Evolutionary conservation across 1,284 basidiomycete species (phyloP), one percentile per base, ranked within the genome.

Genomic region (Pseudozyma pruni): DNA sequence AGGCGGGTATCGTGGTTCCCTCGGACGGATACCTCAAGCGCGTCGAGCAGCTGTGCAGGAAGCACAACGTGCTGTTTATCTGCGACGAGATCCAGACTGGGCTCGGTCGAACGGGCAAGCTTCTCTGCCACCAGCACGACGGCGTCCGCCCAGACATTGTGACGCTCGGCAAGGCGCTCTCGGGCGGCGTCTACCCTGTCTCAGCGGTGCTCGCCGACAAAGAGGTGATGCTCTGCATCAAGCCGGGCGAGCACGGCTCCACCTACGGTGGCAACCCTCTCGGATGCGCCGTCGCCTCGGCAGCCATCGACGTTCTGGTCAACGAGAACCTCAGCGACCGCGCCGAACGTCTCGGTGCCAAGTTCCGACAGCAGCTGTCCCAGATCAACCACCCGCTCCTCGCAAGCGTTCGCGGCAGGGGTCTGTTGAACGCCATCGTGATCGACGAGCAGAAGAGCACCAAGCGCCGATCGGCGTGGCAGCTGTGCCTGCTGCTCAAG

Each of bases 201-300:
- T 96, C 93, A 34, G 93, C 92, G 14, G 94, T 98, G 11, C 87
- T 98, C 27, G 91, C 93, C 7, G 89, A 93, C 83, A 88, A 89
- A 67, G 90, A 93, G 29, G 84, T 98, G 66, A 97, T 98, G 93
- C 89, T 94, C 27, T 92, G 90, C 85, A 95, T 98, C 82, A 87
- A 90, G 69, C 93, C 95, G n/a, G 94, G 95, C 63, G 94, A 97
- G 85, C 96, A 98, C 79, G 94, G 94, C n/a, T 92, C 90, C 75
- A 98, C 95, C 0, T 81, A 79, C 57, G 75, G 47, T 54, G 92
- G 92, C 35, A 98, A 98, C 83, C 96, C 96, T 0, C 87, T 98
- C 31, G 96, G 91, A 10, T 96, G 93, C 75, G 95, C 96, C 17
- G 92, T 97, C 11, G 92, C 94, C 27, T 91, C 91, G 82, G 91